These are phyloP conservation scores for Beauveria bassiana DNA, from an alignment of 2,329 filamentous ascomycete genomes.

Conservation along the genomic window DNA sequence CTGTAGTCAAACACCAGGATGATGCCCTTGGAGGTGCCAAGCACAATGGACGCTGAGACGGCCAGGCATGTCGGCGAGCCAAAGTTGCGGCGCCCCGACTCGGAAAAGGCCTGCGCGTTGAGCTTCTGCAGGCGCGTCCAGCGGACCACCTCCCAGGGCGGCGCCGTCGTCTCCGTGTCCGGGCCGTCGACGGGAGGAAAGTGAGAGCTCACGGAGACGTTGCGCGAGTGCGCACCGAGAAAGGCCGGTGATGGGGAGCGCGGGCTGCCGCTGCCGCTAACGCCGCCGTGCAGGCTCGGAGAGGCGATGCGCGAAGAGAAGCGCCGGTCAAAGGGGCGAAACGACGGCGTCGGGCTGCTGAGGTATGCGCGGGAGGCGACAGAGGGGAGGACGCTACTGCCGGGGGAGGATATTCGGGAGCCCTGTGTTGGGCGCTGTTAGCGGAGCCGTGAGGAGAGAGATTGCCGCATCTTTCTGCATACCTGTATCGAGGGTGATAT, in stretches of 20 bases:
- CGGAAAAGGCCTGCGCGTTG: slow-evolving; percentile 83
- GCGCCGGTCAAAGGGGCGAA: slow-evolving; percentile 87
- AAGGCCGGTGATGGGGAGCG: slow-evolving; percentile 73
- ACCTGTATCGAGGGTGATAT: slow-evolving; percentile 74
- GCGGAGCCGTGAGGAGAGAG: neutral
- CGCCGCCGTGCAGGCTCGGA: slow-evolving; percentile 27
- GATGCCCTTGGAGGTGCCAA: slow-evolving; percentile 91
- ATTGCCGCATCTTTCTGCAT: slow-evolving; percentile 19
- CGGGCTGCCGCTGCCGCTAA: slow-evolving; percentile 35
- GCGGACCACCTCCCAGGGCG: slow-evolving; percentile 93
- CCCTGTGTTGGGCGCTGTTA: slow-evolving; percentile 37
- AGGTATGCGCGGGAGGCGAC: slow-evolving; percentile 59
- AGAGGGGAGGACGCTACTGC: slow-evolving; percentile 65
- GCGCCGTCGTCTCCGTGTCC: slow-evolving; percentile 62
- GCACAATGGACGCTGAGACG: slow-evolving; percentile 77
- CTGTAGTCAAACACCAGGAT: slow-evolving; percentile 96
- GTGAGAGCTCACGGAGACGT: slow-evolving; percentile 70
- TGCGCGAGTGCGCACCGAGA: slow-evolving; percentile 67
- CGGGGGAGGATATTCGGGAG: slow-evolving; percentile 56
- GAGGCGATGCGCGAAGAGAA: slow-evolving; percentile 81
- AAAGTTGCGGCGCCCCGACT: slow-evolving; percentile 86
- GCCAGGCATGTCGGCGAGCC: slow-evolving; percentile 83
- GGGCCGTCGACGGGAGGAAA: slow-evolving; percentile 48
- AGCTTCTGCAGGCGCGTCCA: slow-evolving; percentile 94
- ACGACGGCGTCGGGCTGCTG: slow-evolving; percentile 67